Evolutionary conservation across 2,329 filamentous ascomycete species (phyloP).

Genomic region (Sporothrix dimorphospora): DNA sequence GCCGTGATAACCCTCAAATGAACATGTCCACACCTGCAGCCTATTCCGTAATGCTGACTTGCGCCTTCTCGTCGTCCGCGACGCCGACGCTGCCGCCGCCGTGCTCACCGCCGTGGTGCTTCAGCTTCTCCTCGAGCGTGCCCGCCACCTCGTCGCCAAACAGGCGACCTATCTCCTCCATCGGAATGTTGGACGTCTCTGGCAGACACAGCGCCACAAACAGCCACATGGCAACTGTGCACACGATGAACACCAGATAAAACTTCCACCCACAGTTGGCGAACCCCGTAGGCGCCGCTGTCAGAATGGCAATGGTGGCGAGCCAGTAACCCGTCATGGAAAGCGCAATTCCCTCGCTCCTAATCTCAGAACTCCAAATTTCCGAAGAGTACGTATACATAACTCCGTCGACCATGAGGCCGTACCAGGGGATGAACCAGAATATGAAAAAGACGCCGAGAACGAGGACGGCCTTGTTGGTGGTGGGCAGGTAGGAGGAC

Average conservation of each 20-base stretch:
- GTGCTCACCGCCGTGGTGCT: neutral
- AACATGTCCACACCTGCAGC: too few species aligned
- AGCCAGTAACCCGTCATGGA: conserved; percentile 23
- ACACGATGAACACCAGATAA: neutral
- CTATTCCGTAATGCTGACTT: neutral
- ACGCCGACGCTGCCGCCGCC: neutral
- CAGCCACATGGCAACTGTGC: conserved; percentile 7
- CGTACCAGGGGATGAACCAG: conserved; percentile 26
- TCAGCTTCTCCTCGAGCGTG: conserved; percentile 18
- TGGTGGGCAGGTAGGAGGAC: conserved; percentile 12
- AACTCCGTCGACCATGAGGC: neutral
- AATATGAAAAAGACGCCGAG: conserved; percentile 25
- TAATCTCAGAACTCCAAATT: conserved; percentile 15
- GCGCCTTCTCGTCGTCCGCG: neutral
- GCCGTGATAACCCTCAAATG: too few species aligned
- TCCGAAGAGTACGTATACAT: conserved; percentile 20
- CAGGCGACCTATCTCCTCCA: conserved; percentile 20
- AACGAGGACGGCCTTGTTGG: neutral
- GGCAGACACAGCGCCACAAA: conserved; percentile 7
- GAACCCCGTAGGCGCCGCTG: neutral
- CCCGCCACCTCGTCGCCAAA: conserved; percentile 22
- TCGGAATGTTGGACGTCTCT: conserved; percentile 21
- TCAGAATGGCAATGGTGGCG: conserved; percentile 13
- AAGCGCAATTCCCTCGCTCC: conserved; percentile 11
- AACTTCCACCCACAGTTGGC: conserved; percentile 20